Evolutionary conservation across 176 grass and related monocot species (phyloP).

Genomic region (bread wheat (Triticum aestivum)): IWGSC_CS_RefSeq_v2.1 NC_057796.1:355263745-355264244

Average conservation of each 20-base stretch:
- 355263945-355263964: background rate
- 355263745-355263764: background rate
- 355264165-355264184: background rate
- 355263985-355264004: background rate
- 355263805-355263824: background rate
- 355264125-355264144: background rate
- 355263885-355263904: background rate
- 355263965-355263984: conserved; percentile 18
- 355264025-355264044: background rate
- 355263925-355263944: background rate
- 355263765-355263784: background rate
- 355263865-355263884: background rate
- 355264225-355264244: background rate
- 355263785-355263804: background rate
- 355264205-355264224: background rate
- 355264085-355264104: conserved; percentile 5
- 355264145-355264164: background rate
- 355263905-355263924: background rate
- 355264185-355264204: background rate
- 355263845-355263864: too few species aligned
- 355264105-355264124: background rate
- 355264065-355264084: background rate
- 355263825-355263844: background rate
- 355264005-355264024: background rate
- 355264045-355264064: background rate